A percentile compares a stretch with the other conserved stretches of the same genome.
These are phyloP conservation scores for Geotrichum citri-aurantii DNA, from an alignment of 1,139 yeast genomes.

Conservation along the genomic window DNA sequence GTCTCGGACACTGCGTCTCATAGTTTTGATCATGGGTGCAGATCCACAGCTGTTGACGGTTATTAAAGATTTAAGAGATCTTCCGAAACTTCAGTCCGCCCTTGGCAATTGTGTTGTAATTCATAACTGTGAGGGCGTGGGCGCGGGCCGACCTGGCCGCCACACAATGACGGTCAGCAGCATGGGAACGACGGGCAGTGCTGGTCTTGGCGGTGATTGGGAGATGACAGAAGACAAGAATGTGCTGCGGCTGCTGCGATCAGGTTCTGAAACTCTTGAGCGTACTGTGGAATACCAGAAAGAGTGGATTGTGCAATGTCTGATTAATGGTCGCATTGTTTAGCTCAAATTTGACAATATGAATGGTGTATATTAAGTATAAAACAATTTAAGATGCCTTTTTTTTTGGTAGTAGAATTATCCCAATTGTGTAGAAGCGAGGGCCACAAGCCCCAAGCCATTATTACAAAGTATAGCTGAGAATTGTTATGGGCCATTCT, in stretches of 20 bases:
- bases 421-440: no score
- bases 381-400: no score
- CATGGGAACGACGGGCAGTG: background rate
- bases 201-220: conserved; percentile 1
- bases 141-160: background rate
- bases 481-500: no score
- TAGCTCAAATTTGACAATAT: conserved; percentile 9
- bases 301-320: conserved; percentile 34
- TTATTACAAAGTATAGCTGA: no score
- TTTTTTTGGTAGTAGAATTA: no score
- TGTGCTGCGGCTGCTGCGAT: conserved; percentile 8
- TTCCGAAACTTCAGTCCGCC: background rate
- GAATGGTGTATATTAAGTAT: no score
- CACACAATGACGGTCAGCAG: background rate
- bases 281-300: conserved; percentile 22
- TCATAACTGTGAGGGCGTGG: conserved; percentile 7
- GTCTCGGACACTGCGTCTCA: conserved; percentile 1
- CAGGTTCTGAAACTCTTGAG: conserved; percentile 18
- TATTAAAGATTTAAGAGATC: background rate
- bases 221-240: conserved; percentile 12
- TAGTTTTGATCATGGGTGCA: conserved; percentile 3
- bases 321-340: conserved; percentile 32
- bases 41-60: background rate
- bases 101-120: background rate
- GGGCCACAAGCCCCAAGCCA: no score